phyloP scores from a whole-genome alignment of 2,329 filamentous ascomycete genomes.

The Clarireedia monteithiana region DNA sequence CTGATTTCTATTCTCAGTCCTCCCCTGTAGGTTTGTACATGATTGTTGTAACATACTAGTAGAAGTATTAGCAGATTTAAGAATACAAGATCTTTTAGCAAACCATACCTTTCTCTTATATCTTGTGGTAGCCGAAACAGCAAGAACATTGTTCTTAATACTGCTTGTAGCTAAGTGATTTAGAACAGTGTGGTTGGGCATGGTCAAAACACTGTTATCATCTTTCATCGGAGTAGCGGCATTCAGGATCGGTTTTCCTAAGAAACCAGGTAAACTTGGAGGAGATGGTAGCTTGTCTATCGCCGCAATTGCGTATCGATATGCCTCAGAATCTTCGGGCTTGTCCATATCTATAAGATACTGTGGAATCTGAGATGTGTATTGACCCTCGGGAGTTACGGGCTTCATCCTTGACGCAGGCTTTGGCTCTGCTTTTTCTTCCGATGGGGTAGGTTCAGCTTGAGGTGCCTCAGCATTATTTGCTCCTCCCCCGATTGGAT shows the following conservation, averaged over 20 bases:
- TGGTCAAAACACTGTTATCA: conserved; percentile 92
- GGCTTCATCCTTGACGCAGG: conserved; percentile 44
- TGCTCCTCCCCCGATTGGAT: conserved; percentile 12
- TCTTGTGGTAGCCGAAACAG: conserved; percentile 92
- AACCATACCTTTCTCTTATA: conserved; percentile 81
- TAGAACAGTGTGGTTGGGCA: conserved; percentile 94
- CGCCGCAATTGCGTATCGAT: conserved; percentile 65
- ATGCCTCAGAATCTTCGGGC: conserved; percentile 67
- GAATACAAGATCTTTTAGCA: neutral
- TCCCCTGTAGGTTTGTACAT: conserved; percentile 81
- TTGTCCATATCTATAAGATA: conserved; percentile 85
- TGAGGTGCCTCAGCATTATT: conserved; percentile 8
- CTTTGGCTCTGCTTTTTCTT: conserved; percentile 29
- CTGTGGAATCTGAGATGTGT: conserved; percentile 68
- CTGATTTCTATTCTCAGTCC: conserved; percentile 28
- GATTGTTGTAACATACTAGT: conserved; percentile 90
- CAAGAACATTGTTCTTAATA: conserved; percentile 93
- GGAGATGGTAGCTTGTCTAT: conserved; percentile 76
- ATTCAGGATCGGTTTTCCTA: conserved; percentile 92
- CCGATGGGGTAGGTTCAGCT: conserved; percentile 28
- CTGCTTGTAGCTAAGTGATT: conserved; percentile 97
- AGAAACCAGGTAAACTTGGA: conserved; percentile 79
- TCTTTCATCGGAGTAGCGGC: conserved; percentile 89
- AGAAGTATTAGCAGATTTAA: neutral
- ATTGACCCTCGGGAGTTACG: conserved; percentile 49